Conservation (phyloP, 2,329 filamentous ascomycete species). For the Pseudocercospora musae region DNA sequence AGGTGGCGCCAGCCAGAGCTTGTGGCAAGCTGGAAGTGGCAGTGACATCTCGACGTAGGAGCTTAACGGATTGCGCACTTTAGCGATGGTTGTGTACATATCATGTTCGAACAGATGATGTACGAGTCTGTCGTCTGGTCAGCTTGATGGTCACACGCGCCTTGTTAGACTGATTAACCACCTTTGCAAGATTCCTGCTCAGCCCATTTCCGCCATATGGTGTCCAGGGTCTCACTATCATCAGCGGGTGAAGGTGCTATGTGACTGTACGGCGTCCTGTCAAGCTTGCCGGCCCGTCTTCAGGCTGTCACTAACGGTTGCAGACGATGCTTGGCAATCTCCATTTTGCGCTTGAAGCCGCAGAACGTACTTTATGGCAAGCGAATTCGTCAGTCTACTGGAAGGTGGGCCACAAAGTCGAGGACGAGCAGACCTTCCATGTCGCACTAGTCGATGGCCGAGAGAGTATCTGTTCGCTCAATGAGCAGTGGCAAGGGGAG, state of each 20-base stretch:
- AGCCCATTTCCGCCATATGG: slow-evolving; percentile 19
- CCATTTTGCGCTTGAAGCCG: slow-evolving; percentile 22
- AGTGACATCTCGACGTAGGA: slow-evolving; percentile 23
- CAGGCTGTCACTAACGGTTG: slow-evolving; percentile 24
- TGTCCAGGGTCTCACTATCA: slow-evolving; percentile 2
- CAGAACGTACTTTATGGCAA: slow-evolving; percentile 31
- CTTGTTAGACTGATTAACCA: neutral
- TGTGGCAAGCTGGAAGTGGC: slow-evolving; percentile 18
- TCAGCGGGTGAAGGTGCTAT: slow-evolving; percentile 8
- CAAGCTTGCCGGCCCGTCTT: slow-evolving; percentile 22
- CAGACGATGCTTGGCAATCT: slow-evolving; percentile 22
- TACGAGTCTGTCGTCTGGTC: slow-evolving; percentile 9
- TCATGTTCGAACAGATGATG: slow-evolving; percentile 26
- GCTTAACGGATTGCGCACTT: slow-evolving; percentile 20
- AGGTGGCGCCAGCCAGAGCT: slow-evolving; percentile 21
- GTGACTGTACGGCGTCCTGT: slow-evolving; percentile 16
- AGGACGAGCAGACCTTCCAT: slow-evolving; percentile 19
- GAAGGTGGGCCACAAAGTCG: slow-evolving; percentile 28
- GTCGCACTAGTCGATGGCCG: slow-evolving; percentile 6
- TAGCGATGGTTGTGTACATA: slow-evolving; percentile 21
- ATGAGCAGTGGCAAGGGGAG: too few relatives aligned
- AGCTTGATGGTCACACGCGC: neutral
- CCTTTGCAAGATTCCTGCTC: slow-evolving; percentile 21
- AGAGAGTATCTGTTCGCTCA: too few relatives aligned
- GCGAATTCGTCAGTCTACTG: slow-evolving; percentile 33